phyloP scores from a whole-genome alignment of 192 early-diverging fungal genomes.

The Coemansia asiatica region DNA sequence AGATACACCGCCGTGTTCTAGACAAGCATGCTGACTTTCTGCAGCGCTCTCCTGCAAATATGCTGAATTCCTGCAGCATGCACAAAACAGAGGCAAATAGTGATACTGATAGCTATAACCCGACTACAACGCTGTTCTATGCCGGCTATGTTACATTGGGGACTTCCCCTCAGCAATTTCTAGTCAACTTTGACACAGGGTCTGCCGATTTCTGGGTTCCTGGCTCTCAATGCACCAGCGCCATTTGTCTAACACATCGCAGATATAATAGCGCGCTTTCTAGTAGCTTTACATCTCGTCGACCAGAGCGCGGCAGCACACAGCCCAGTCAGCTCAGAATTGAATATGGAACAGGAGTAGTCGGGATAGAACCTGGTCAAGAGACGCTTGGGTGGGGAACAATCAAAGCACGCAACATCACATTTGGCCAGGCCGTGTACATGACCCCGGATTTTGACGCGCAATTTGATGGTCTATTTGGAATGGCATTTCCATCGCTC shows the following conservation, averaged over 20 bases:
- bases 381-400: conserved; percentile 43
- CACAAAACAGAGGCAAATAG: neutral
- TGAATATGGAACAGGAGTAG: conserved; percentile 50
- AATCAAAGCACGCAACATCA: conserved; percentile 23
- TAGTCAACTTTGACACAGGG: conserved; percentile 70
- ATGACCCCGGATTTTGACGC: conserved; percentile 53
- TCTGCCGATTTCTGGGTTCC: conserved; percentile 75
- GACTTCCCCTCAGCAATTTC: conserved; percentile 65
- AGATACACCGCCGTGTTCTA: conserved; percentile 20
- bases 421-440: conserved; percentile 42
- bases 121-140: conserved; percentile 56
- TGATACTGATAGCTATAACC: conserved; percentile 19
- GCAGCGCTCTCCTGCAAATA: neutral
- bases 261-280: conserved; percentile 25
- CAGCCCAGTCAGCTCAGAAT: conserved; percentile 9
- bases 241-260: conserved; percentile 24
- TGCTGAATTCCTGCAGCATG: neutral
- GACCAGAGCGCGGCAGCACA: neutral
- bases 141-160: conserved; percentile 66
- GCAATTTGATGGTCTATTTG: conserved; percentile 50
- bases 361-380: conserved; percentile 30
- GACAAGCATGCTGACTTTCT: conserved; percentile 39
- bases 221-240: conserved; percentile 31
- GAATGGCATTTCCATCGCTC: conserved; percentile 45
- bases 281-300: neutral